phyloP scores from a whole-genome alignment of 257 asterid species.

The Fraxinus americana region DNA sequence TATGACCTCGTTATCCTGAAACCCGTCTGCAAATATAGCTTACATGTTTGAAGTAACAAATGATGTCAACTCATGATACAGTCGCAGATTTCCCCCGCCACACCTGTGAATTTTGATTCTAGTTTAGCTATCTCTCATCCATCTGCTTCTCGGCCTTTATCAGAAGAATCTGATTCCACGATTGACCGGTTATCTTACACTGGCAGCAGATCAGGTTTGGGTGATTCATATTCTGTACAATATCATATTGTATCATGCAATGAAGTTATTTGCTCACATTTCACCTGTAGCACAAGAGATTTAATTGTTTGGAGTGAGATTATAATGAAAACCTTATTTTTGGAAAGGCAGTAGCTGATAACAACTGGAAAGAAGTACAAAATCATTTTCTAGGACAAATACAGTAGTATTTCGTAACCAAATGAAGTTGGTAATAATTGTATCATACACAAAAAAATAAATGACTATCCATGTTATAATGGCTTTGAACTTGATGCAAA shows the following conservation, averaged over 20 bases:
- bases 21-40: constrained; percentile 7
- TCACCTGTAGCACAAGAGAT: constrained; percentile 1
- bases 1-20: background rate
- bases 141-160: constrained; percentile 41
- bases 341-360: constrained; percentile 14
- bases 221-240: constrained; percentile 35
- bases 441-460: constrained; percentile 12
- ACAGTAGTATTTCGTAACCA: constrained; percentile 4
- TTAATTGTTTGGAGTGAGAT: background rate
- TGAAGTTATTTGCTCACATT: background rate
- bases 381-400: constrained; percentile 17
- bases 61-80: constrained; percentile 30
- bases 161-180: constrained; percentile 52
- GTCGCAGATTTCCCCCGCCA: constrained; percentile 68
- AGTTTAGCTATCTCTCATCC: constrained; percentile 39
- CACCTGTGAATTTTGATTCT: constrained; percentile 56
- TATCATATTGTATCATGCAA: constrained; percentile 1
- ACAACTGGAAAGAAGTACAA: background rate
- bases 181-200: constrained; percentile 32
- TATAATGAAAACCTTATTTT: background rate
- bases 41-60: background rate
- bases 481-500: constrained; percentile 20
- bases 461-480: background rate
- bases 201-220: constrained; percentile 35
- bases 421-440: constrained; percentile 14